Evolutionary conservation across 805 yeast genomes (phyloP), one percentile per base, ranked within the genome.

Genomic region (Candida takata): DNA sequence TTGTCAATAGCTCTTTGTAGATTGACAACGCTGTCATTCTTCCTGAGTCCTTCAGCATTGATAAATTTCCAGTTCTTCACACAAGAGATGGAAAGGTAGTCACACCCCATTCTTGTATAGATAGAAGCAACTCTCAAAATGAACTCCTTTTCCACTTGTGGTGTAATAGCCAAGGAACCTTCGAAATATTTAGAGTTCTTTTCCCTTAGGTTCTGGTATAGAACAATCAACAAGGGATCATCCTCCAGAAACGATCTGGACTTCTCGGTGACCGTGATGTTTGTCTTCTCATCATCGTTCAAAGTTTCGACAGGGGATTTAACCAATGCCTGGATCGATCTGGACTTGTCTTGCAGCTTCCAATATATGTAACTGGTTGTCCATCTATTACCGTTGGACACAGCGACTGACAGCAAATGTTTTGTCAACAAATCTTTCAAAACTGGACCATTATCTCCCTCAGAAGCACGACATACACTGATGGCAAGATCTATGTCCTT

Each of bases 61-160:
- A 61, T 43, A 51, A 86, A 87, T 21, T 61, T 60, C 96, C 96
- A 88, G 41, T 72, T 74, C 32, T 64, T 65, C 2, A 81, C 63
- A 31, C 87, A 55, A 34, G 75, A 69, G 17, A 84, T 52, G 0
- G 87, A 77, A 28, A 90, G 56, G 41, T 77, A 73, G 49, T 88
- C 95, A 60, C 97, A 88, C 0, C 97, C 97, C 95, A 88, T 85
- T 38, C 94, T 66, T 12, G 75, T 68, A 50, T 86, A 84, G 42
- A 86, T 79, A 25, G 70, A 62, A 7, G 83, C 69, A 7, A 79
- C 80, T 43, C 77, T 73, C 10, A 73, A 49, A 12, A 87, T 69
- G 49, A 80, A 78, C 5, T 68, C 63, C 37, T 72, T 74, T 49
- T 90, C 97, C 5, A 51, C 36, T 9, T 45, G 59, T 8, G 74